Evolutionary conservation across 2,329 filamentous ascomycete genomes (phyloP).

Genomic region (Botrytis tulipae): DNA sequence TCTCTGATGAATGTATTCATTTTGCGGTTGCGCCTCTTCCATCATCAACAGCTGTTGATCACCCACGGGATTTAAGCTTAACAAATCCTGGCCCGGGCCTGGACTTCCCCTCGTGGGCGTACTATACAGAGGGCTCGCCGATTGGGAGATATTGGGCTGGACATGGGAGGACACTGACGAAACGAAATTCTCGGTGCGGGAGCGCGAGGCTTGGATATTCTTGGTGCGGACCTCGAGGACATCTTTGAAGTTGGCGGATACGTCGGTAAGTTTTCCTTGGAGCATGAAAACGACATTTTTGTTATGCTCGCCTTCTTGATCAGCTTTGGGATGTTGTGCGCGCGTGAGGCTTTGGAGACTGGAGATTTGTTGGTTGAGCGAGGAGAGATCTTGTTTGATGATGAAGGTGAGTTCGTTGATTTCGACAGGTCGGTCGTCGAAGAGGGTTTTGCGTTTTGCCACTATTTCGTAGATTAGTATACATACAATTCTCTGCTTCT

Average conservation of each 20-base stretch:
- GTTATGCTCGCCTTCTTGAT: slow-evolving; percentile 93
- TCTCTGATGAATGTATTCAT: slow-evolving; percentile 87
- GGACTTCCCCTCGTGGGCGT: slow-evolving; percentile 67
- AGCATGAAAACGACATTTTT: slow-evolving; percentile 93
- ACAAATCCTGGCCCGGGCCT: slow-evolving; percentile 66
- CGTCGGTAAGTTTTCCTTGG: slow-evolving; percentile 87
- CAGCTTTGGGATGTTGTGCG: slow-evolving; percentile 67
- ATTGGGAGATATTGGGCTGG: slow-evolving; percentile 65
- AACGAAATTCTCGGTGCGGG: slow-evolving; percentile 94
- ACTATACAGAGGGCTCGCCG: slow-evolving; percentile 82
- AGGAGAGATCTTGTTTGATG: slow-evolving; percentile 94
- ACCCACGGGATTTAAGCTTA: slow-evolving; percentile 80
- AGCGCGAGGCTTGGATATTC: slow-evolving; percentile 93
- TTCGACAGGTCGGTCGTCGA: slow-evolving; percentile 94
- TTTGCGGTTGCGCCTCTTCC: slow-evolving; percentile 84
- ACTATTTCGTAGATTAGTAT: slow-evolving; percentile 48
- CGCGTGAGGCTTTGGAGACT: slow-evolving; percentile 74
- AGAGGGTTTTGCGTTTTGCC: slow-evolving; percentile 93
- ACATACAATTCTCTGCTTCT: background rate
- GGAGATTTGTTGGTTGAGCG: slow-evolving; percentile 82
- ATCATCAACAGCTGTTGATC: slow-evolving; percentile 89
- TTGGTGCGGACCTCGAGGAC: slow-evolving; percentile 94
- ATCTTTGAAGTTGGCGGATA: slow-evolving; percentile 94
- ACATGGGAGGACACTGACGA: slow-evolving; percentile 80
- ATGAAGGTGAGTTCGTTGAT: slow-evolving; percentile 96